Conservation (phyloP, 1,284 basidiomycete genomes). For the Tilletia indica region DNA sequence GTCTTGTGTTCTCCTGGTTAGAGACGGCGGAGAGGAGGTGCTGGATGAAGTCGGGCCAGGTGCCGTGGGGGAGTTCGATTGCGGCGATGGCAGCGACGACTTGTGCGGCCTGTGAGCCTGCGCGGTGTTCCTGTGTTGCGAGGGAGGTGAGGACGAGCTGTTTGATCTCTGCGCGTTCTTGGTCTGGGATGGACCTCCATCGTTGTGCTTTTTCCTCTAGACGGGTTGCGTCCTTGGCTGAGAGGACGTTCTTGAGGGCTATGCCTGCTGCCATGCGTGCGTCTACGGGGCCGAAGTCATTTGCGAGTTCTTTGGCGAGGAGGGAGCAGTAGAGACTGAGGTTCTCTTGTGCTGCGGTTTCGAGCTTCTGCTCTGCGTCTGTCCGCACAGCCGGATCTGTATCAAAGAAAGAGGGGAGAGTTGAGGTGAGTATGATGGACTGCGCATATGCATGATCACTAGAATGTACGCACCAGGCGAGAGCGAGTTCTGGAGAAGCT, state of each 20-base stretch:
- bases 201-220: slow-evolving; percentile 47
- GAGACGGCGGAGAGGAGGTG: slow-evolving; percentile 83
- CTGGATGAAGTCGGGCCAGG: slow-evolving; percentile 88
- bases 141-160: slow-evolving; percentile 80
- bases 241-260: slow-evolving; percentile 92
- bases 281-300: slow-evolving; percentile 60
- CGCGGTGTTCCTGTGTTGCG: slow-evolving; percentile 70
- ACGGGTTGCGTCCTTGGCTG: slow-evolving; percentile 75
- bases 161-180: slow-evolving; percentile 79
- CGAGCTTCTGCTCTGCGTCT: slow-evolving; percentile 53
- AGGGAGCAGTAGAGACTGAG: slow-evolving; percentile 50
- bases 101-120: slow-evolving; percentile 84
- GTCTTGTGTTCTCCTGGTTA: slow-evolving; percentile 71
- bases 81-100: slow-evolving; percentile 89
- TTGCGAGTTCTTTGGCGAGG: slow-evolving; percentile 49
- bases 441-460: background rate
- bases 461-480: slow-evolving; percentile 39
- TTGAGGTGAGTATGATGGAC: slow-evolving; percentile 6
- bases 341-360: slow-evolving; percentile 50
- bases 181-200: slow-evolving; percentile 75
- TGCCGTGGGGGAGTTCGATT: slow-evolving; percentile 80
- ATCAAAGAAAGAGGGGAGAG: slow-evolving; percentile 4
- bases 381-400: slow-evolving; percentile 44
- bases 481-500: slow-evolving; percentile 53
- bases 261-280: slow-evolving; percentile 91